Evolutionary conservation across 2,329 filamentous ascomycete genomes (phyloP).

Genomic region (Sporothrix euskadiensis): DNA sequence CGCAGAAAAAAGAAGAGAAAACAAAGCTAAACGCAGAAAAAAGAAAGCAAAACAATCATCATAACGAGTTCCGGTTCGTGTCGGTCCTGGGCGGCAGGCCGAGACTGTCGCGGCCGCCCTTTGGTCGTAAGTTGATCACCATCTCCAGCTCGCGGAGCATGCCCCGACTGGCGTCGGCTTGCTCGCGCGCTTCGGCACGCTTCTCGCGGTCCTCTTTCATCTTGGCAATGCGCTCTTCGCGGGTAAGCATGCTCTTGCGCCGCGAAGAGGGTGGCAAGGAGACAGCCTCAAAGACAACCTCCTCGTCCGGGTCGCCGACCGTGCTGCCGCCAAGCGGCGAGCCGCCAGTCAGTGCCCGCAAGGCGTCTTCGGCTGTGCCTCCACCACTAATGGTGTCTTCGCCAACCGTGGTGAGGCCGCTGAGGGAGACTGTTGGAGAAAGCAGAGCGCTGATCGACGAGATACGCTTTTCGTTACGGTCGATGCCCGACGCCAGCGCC

Average conservation of each 20-base stretch:
- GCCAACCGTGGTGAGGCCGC: slow-evolving; percentile 66
- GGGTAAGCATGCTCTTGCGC: slow-evolving; percentile 68
- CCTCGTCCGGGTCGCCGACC: slow-evolving; percentile 60
- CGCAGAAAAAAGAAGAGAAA: background rate
- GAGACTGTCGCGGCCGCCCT: slow-evolving; percentile 13
- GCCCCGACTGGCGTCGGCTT: slow-evolving; percentile 76
- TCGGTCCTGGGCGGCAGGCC: slow-evolving; percentile 10
- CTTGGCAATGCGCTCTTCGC: slow-evolving; percentile 83
- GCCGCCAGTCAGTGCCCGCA: slow-evolving; percentile 72
- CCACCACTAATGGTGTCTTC: slow-evolving; percentile 39
- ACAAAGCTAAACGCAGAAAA: background rate
- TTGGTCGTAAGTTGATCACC: slow-evolving; percentile 62
- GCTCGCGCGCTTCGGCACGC: slow-evolving; percentile 70
- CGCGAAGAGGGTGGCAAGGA: slow-evolving; percentile 63
- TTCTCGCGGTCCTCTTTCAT: slow-evolving; percentile 83
- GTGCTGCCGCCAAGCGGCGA: slow-evolving; percentile 44
- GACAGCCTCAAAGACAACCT: slow-evolving; percentile 89
- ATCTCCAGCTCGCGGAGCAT: slow-evolving; percentile 94
- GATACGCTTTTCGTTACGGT: slow-evolving; percentile 72
- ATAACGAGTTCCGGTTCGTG: slow-evolving; percentile 22
- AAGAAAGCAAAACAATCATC: slow-evolving; percentile 1
- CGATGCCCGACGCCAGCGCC: slow-evolving; percentile 78
- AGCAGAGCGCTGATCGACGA: slow-evolving; percentile 62
- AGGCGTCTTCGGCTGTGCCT: slow-evolving; percentile 56
- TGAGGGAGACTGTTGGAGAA: slow-evolving; percentile 63